A percentile compares a stretch with the other conserved stretches of the same genome.
These are phyloP conservation scores for Phytophthora aleatoria DNA, from an alignment of 352 stramenopile species.

Conservation along the genomic window DNA sequence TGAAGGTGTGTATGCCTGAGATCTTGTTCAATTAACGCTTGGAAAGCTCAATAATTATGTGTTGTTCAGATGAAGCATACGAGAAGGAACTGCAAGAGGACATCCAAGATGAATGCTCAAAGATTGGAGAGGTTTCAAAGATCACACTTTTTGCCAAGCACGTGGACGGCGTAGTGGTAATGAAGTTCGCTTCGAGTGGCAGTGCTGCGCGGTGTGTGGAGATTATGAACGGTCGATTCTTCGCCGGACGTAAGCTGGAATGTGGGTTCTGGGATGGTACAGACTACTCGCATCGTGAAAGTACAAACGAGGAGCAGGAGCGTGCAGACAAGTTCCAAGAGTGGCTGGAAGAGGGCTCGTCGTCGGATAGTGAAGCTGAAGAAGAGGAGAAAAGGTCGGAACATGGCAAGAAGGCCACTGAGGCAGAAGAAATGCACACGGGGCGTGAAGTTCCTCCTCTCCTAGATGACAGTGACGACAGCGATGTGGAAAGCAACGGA, in stretches of 20 bases:
- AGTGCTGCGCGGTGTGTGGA: conserved; percentile 88
- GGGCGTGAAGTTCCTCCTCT: conserved; percentile 37
- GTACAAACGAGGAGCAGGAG: conserved; percentile 79
- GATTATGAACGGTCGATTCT: conserved; percentile 90
- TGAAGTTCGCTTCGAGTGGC: conserved; percentile 93
- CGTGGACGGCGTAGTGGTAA: conserved; percentile 91
- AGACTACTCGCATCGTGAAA: conserved; percentile 91
- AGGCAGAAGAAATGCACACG: conserved; percentile 18
- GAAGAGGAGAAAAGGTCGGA: conserved; percentile 33
- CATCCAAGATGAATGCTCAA: conserved; percentile 84
- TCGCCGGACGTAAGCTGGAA: conserved; percentile 85
- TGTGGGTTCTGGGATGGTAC: conserved; percentile 96
- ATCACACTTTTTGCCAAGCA: conserved; percentile 97
- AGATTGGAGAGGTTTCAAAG: conserved; percentile 85
- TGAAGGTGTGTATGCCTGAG: conserved; percentile 39
- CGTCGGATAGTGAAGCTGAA: conserved; percentile 54
- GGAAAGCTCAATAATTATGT: background rate
- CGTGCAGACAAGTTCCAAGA: conserved; percentile 93
- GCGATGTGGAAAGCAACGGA: conserved; percentile 31
- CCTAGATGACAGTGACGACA: conserved; percentile 34
- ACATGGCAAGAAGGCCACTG: background rate
- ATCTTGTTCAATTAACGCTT: background rate
- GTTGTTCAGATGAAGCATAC: conserved; percentile 59
- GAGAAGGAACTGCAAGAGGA: conserved; percentile 79
- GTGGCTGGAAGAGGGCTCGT: conserved; percentile 92